Evolutionary conservation across 805 yeast species (phyloP).

Genomic region (Cyberlindnera misumaiensis): DNA sequence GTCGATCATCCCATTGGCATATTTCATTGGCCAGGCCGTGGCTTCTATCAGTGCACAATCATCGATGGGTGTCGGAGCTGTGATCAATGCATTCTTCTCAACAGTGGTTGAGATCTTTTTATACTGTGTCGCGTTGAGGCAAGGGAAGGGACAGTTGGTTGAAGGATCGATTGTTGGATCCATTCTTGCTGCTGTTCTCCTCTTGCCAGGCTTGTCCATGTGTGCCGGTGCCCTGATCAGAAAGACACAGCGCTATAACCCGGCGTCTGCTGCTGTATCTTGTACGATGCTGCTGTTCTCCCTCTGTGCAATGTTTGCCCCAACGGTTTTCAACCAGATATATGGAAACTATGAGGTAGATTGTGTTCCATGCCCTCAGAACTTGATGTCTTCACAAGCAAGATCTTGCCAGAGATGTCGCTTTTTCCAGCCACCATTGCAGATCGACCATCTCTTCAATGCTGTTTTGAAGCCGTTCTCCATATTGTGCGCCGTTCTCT

Average conservation of each 20-base stretch:
- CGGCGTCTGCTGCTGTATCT: slow-evolving; percentile 94
- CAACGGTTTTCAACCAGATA: slow-evolving; percentile 82
- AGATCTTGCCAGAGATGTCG: slow-evolving; percentile 62
- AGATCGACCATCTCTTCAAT: slow-evolving; percentile 59
- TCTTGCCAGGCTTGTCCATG: slow-evolving; percentile 94
- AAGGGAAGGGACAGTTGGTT: slow-evolving; percentile 80
- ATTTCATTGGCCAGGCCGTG: slow-evolving; percentile 98
- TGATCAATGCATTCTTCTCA: slow-evolving; percentile 94
- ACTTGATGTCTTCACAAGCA: slow-evolving; percentile 12
- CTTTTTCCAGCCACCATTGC: slow-evolving; percentile 69
- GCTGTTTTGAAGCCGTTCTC: slow-evolving; percentile 77
- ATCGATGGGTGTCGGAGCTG: slow-evolving; percentile 98
- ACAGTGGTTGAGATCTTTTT: slow-evolving; percentile 90
- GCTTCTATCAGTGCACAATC: slow-evolving; percentile 98
- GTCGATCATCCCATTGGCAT: slow-evolving; percentile 89
- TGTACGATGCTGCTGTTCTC: slow-evolving; percentile 93
- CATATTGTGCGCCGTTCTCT: slow-evolving; percentile 66
- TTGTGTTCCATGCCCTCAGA: slow-evolving; percentile 49
- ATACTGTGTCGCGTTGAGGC: slow-evolving; percentile 84
- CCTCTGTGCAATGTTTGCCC: slow-evolving; percentile 84
- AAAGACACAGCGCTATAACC: slow-evolving; percentile 92
- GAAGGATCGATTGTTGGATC: slow-evolving; percentile 97
- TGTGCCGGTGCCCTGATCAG: slow-evolving; percentile 92
- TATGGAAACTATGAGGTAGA: slow-evolving; percentile 79
- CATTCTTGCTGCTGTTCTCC: slow-evolving; percentile 82